These are phyloP conservation scores for Prunus salicina DNA, from an alignment of 306 rosid genomes.

Conservation along the genomic window DNA sequence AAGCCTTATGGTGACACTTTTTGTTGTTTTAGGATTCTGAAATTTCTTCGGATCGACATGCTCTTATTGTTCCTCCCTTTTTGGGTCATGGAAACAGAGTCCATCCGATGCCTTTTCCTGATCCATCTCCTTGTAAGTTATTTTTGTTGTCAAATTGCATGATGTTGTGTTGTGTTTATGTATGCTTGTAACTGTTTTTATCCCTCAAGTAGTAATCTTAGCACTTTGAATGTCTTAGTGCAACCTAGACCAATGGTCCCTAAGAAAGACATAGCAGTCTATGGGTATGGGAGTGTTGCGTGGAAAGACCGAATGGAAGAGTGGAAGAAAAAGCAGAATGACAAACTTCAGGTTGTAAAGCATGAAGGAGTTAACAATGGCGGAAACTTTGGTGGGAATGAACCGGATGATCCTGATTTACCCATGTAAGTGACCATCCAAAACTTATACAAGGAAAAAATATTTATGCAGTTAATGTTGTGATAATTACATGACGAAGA, in stretches of 20 bases:
- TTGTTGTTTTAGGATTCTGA: slow-evolving; percentile 58
- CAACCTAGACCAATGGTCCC: slow-evolving; percentile 98
- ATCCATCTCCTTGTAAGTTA: slow-evolving; percentile 71
- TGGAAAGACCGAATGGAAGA: slow-evolving; percentile 99
- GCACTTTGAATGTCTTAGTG: slow-evolving; percentile 38
- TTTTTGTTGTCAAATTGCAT: background rate
- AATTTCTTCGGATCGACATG: slow-evolving; percentile 79
- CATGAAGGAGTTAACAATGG: slow-evolving; percentile 66
- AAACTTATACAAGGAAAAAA: background rate
- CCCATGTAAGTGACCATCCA: slow-evolving; percentile 60
- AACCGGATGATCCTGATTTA: slow-evolving; percentile 68
- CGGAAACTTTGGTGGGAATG: slow-evolving; percentile 47
- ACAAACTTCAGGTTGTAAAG: slow-evolving; percentile 87
- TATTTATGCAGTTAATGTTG: background rate
- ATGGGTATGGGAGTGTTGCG: slow-evolving; percentile 95
- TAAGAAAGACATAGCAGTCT: slow-evolving; percentile 85
- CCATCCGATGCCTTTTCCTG: slow-evolving; percentile 65
- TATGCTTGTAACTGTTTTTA: background rate
- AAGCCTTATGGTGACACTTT: background rate
- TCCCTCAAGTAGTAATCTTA: slow-evolving; percentile 18
- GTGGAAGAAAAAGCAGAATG: slow-evolving; percentile 88
- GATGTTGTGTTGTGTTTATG: background rate
- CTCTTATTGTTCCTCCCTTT: slow-evolving; percentile 78
- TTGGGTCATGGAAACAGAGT: slow-evolving; percentile 65
- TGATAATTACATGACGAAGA: background rate